Conservation (phyloP, 371 early-diverging fungal genomes). For the Mortierella sp. region DNA sequence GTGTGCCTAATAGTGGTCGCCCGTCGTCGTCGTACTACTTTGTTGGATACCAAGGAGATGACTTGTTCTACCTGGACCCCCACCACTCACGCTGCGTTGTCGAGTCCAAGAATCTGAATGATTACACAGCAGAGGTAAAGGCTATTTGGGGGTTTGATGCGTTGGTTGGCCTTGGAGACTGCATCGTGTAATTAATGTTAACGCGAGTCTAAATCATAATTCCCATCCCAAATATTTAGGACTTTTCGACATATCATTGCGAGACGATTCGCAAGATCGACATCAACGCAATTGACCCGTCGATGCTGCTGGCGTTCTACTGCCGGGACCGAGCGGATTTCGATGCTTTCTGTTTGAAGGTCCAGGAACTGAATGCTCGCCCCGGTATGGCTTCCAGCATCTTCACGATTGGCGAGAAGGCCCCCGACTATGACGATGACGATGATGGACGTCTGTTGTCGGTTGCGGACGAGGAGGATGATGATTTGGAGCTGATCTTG, state of each 20-base stretch:
- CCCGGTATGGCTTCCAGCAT: conserved; percentile 67
- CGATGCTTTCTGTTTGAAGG: conserved; percentile 71
- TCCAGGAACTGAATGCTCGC: conserved; percentile 61
- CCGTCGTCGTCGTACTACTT: conserved; percentile 96
- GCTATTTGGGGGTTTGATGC: neutral
- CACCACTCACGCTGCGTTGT: conserved; percentile 86
- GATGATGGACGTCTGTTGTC: conserved; percentile 52
- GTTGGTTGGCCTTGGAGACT: no score
- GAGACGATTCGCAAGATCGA: conserved; percentile 77
- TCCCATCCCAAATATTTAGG: conserved; percentile 55
- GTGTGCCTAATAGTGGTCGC: conserved; percentile 72
- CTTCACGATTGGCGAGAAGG: conserved; percentile 73
- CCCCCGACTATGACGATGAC: conserved; percentile 78
- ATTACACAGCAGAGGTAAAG: conserved; percentile 66
- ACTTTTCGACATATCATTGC: conserved; percentile 89
- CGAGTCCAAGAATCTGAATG: conserved; percentile 64
- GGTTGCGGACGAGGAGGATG: conserved; percentile 55
- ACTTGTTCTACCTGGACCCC: conserved; percentile 94
- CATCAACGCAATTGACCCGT: conserved; percentile 89
- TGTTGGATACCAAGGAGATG: conserved; percentile 86
- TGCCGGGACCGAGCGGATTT: conserved; percentile 76
- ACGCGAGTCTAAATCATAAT: neutral
- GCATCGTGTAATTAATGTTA: neutral
- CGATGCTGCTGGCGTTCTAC: conserved; percentile 94
- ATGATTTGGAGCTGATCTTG: conserved; percentile 50